Evolutionary conservation across 106 monocot species (phyloP), one percentile per base, ranked within the genome.

Genomic region (Dactylorhiza incarnata): DNA sequence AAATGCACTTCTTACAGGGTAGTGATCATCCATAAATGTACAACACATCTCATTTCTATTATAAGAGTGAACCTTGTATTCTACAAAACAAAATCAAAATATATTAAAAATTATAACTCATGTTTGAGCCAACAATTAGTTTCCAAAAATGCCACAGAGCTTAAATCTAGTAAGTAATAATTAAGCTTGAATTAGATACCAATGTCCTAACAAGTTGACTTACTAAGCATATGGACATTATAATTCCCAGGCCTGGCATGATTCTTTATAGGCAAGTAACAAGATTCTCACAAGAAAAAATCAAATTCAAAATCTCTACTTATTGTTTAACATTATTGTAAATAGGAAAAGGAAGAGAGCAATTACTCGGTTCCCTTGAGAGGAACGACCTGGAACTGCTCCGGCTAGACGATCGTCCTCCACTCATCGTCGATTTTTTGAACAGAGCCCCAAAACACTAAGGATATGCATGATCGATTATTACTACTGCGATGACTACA

Each of bases 1-100:
- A 82, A 95, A 92, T 58, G 95, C 92, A 90, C 92, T 95, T 78
- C 92, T 76, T 53, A 95, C 86, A 55, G 95, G 95, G 78, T 95
- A 95, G 75, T 95, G 84, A 78, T 92, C 95, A 82, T 95, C 95
- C 92, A 83, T 90, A 66, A 95, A 92, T 77, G 95, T 82, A 95
- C 44, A 6, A 80, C 92, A 83, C 92, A 92, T 16, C 20, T 92
- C 95, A 81, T 92, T 90, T 80, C 87, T 87, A 69, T 92, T 92
- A 84, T 95, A 90, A 52, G 88, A 89, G 54, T 92, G 92, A 72
- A 95, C 89, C 84, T 90, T 95, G 75, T 92, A 95, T 77, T 95
- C 95, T 95, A 77, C 77, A 85, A 78, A 53, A 50, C 16, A 55
- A 58, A 54, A 44, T 4, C 75, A 43, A 37, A 15, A 68, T 44